A percentile compares a stretch with the other conserved stretches of the same genome.
Evolutionary conservation across 148 eudicot genomes (phyloP).

Genomic region (Heliamphora exappendiculata): DNA sequence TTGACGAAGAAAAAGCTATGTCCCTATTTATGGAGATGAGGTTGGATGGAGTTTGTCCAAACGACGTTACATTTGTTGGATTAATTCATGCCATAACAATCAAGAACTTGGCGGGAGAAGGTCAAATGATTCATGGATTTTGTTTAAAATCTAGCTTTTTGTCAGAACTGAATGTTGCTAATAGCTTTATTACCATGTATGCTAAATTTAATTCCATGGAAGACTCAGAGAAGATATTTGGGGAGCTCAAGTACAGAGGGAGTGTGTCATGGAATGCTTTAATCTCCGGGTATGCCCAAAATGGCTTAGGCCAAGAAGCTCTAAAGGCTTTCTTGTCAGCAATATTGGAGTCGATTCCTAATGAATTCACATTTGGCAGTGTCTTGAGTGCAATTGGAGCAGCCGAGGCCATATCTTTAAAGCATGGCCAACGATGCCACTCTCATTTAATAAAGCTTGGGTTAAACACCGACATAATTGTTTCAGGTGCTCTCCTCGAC

Average conservation of each 20-base stretch:
- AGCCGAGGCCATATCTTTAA: constrained; percentile 63
- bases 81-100: constrained; percentile 59
- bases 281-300: constrained; percentile 68
- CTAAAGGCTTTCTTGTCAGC: constrained; percentile 43
- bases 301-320: constrained; percentile 57
- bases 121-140: constrained; percentile 63
- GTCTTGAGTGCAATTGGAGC: constrained; percentile 70
- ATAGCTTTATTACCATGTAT: constrained; percentile 82
- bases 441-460: constrained; percentile 56
- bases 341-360: constrained; percentile 43
- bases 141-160: constrained; percentile 54
- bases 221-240: constrained; percentile 57
- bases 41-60: constrained; percentile 60
- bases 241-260: constrained; percentile 46
- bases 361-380: constrained; percentile 73
- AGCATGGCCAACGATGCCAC: constrained; percentile 69
- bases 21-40: constrained; percentile 62
- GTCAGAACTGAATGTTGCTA: constrained; percentile 54
- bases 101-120: constrained; percentile 44
- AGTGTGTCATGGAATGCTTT: constrained; percentile 74
- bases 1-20: constrained; percentile 46
- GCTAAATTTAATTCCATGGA: constrained; percentile 56
- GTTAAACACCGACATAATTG: constrained; percentile 42
- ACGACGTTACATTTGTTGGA: constrained; percentile 69
- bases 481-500: constrained; percentile 70